These are phyloP conservation scores for Rhizopogon roseolus DNA, from an alignment of 768 basidiomycete species.

Conservation along the genomic window DNA sequence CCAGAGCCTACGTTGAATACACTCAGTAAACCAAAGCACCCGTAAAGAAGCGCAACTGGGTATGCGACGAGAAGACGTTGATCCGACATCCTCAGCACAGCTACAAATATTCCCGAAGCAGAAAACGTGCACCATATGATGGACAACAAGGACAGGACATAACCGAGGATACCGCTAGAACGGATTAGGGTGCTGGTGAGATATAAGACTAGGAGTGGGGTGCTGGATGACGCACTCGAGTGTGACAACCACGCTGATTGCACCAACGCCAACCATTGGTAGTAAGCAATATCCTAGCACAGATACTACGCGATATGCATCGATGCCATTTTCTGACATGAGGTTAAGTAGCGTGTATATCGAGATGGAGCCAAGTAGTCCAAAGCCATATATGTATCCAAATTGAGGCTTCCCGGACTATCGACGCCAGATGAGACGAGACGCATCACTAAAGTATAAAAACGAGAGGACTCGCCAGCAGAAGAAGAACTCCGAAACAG, in stretches of 20 bases:
- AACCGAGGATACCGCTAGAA: conserved; percentile 75
- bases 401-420: conserved; percentile 99
- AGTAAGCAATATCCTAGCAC: conserved; percentile 96
- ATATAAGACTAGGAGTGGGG: conserved; percentile 8
- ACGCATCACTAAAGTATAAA: not conserved
- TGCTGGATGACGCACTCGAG: conserved; percentile 66
- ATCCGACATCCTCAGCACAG: conserved; percentile 92
- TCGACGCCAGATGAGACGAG: not conserved
- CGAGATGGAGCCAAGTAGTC: conserved; percentile 86
- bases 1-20: conserved; percentile 67
- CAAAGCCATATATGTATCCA: conserved; percentile 97
- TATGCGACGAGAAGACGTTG: conserved; percentile 95
- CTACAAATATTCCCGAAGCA: conserved; percentile 93
- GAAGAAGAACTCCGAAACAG: conserved; percentile 87
- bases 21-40: conserved; percentile 89
- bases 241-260: conserved; percentile 79
- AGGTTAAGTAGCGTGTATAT: conserved; percentile 94
- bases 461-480: conserved; percentile 62
- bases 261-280: conserved; percentile 93
- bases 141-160: conserved; percentile 73
- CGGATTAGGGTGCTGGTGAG: not conserved
- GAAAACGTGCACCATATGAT: conserved; percentile 97
- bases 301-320: conserved; percentile 91
- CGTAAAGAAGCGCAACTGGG: conserved; percentile 90
- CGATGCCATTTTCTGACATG: conserved; percentile 94